Evolutionary conservation across 257 asterid genomes (phyloP).

Genomic region (Lavandula angustifolia): DNA sequence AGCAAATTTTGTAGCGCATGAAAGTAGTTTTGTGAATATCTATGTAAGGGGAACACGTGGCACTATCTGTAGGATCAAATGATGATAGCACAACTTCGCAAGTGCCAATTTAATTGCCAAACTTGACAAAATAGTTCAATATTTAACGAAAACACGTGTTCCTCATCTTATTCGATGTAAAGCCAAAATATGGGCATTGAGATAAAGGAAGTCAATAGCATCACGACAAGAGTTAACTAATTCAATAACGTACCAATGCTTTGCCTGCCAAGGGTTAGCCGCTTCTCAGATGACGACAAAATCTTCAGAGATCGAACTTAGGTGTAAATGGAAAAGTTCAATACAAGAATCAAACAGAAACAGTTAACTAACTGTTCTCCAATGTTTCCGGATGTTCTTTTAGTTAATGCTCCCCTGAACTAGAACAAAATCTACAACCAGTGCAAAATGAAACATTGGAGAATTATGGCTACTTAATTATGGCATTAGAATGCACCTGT

Average conservation of each 20-base stretch:
- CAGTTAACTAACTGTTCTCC: neutral
- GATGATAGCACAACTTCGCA: constrained; percentile 19
- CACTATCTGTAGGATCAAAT: neutral
- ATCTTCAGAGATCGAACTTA: constrained; percentile 4
- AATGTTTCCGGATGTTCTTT: constrained; percentile 14
- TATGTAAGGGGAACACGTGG: neutral
- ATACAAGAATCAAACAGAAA: constrained; percentile 24
- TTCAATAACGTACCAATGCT: neutral
- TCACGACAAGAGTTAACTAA: constrained; percentile 30
- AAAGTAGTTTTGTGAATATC: neutral
- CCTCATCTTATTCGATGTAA: constrained; percentile 1
- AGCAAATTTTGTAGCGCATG: neutral
- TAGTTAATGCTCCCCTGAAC: neutral
- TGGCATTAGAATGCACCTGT: neutral
- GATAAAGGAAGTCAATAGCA: constrained; percentile 6
- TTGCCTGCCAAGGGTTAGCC: neutral
- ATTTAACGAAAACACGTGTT: constrained; percentile 1
- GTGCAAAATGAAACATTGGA: constrained; percentile 11
- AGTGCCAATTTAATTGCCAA: neutral
- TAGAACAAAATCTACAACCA: constrained; percentile 10
- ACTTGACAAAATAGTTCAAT: neutral
- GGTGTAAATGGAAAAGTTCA: constrained; percentile 20
- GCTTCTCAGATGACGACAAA: constrained; percentile 2
- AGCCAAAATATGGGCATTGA: constrained; percentile 14
- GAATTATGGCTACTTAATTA: too few relatives aligned